Evolutionary conservation across 139 green algal species (phyloP).

Genomic region (Eudorina sp.): DNA sequence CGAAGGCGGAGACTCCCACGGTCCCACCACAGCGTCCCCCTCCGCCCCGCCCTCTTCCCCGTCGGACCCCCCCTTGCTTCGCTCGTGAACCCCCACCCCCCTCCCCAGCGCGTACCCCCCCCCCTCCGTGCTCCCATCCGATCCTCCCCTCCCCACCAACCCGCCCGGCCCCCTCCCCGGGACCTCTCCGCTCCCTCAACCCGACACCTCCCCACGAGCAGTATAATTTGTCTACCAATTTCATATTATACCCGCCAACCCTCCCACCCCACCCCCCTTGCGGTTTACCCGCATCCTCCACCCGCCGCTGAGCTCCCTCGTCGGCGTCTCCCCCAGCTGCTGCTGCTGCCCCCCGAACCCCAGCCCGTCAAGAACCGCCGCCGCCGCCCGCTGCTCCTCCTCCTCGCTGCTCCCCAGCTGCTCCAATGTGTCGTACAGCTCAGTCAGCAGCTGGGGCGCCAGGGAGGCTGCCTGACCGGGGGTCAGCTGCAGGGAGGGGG

Average conservation of each 20-base stretch:
- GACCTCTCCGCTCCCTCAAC: too few species aligned
- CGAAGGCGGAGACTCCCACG: too few species aligned
- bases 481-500: constrained; percentile 7
- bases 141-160: too few species aligned
- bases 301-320: constrained; percentile 63
- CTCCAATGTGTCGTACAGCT: constrained; percentile 51
- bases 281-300: constrained; percentile 64
- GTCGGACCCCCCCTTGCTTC: too few species aligned
- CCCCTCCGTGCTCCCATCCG: too few species aligned
- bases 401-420: constrained; percentile 36
- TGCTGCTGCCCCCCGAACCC: constrained; percentile 56
- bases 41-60: too few species aligned
- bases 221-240: too few species aligned
- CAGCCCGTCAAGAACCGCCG: constrained; percentile 57
- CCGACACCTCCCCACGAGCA: too few species aligned
- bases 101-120: too few species aligned
- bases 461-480: constrained; percentile 5
- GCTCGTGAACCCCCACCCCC: too few species aligned
- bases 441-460: constrained; percentile 26
- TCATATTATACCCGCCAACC: neutral
- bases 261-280: neutral
- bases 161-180: too few species aligned
- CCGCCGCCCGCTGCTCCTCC: constrained; percentile 5
- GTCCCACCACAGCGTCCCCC: too few species aligned
- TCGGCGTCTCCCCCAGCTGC: constrained; percentile 46